Conservation (phyloP, 495 filamentous ascomycete genomes). For the Tuber calosporum region DNA sequence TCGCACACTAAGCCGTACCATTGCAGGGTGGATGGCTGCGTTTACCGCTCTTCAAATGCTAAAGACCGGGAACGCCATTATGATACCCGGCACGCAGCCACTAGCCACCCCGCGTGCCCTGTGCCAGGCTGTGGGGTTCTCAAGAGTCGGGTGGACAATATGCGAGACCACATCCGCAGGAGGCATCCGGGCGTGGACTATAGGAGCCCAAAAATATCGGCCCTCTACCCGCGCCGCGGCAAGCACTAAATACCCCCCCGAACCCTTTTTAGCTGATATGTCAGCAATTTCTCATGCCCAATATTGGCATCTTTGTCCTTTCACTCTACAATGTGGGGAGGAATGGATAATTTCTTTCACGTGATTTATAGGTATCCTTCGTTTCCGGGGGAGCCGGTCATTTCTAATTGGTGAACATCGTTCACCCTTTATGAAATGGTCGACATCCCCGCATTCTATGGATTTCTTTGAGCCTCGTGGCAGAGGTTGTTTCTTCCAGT, state of each 20-base stretch:
- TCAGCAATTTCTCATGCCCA: not conserved
- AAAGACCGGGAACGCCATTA: constrained; percentile 35
- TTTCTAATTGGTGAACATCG: not conserved
- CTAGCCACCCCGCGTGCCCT: not conserved
- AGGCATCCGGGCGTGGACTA: not conserved
- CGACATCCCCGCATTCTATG: not conserved
- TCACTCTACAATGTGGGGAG: not conserved
- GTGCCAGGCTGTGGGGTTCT: not conserved
- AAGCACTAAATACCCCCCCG: not conserved
- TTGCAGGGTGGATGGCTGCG: constrained; percentile 9
- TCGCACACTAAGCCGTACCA: constrained; percentile 7
- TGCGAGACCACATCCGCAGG: not conserved
- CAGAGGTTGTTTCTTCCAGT: not conserved
- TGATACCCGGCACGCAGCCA: constrained; percentile 13
- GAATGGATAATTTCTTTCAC: constrained; percentile 2
- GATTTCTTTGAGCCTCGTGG: not conserved
- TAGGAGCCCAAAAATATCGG: not conserved
- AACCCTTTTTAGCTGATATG: not conserved
- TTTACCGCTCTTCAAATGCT: not conserved
- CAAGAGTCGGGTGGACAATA: not conserved
- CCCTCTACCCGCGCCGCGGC: not conserved
- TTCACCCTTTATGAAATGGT: not conserved
- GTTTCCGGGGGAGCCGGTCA: not conserved
- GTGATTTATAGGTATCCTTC: not conserved
- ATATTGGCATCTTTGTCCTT: not conserved